Evolutionary conservation across 1,284 basidiomycete species (phyloP), one percentile per base, ranked within the genome.

Genomic region (Schizophyllum commune): DNA sequence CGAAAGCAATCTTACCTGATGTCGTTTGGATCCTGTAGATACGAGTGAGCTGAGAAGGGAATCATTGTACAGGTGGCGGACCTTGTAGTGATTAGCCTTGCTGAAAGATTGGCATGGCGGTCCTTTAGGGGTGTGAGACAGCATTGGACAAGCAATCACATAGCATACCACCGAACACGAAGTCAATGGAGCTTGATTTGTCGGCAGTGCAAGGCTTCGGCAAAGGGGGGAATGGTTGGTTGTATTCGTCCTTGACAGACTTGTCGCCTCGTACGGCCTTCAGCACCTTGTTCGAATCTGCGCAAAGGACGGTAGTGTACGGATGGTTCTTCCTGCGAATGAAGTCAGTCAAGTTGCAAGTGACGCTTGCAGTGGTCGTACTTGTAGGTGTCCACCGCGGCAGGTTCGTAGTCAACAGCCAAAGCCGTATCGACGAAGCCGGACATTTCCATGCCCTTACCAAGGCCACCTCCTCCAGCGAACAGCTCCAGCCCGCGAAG

Each of bases 41-140:
- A 20, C 13, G 27, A 32, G 15, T 32, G 19, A 39, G n/a, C 19
- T 27, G 32, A 22, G n/a, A 57, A 32, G 3, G 3, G 32, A 3
- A 17, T 3, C 15, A 17, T 20, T 22, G 32, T 20, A 57, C 32
- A 57, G 13, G 2, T 32, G 13, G 32, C 56, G 9, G 11, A 57
- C 56, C 58, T 51, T 60, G 19, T 20, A 19, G 1, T 9, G 22
- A 19, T 66, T 66, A 0, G 58, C 59, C 0, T 60, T 59, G 52
- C 60, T 62, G 51, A 66, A 66, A 1, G 59, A 22, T 22, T 66
- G 65, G 32, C 65, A 66, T 9, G 65, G 65, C 1, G 60, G 52
- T 2, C 64, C 64, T 65, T 8, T 20, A 4, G 34, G 53, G 9
- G 8, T 1, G 8, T 19, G 32, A 58, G 13, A 9, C 59, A n/a